Percentiles rank a stretch among this genome's conserved stretches.
These are phyloP conservation scores for Boletus fagicola DNA, from an alignment of 768 basidiomycete genomes.

Conservation along the genomic window DNA sequence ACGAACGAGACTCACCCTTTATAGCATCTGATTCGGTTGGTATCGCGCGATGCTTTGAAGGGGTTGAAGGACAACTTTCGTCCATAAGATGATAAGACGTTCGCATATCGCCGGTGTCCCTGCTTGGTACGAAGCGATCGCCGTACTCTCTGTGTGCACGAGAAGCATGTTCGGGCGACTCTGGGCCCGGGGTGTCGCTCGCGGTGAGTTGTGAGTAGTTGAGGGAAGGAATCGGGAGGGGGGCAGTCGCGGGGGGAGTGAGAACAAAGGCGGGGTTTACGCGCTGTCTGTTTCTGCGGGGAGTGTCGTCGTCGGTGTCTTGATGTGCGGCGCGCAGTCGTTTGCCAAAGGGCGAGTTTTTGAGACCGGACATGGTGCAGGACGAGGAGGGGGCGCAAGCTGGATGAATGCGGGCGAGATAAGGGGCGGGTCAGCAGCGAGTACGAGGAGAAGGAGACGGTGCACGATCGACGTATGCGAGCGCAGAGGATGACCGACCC, in stretches of 20 bases:
- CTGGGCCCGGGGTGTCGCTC: conserved; percentile 49
- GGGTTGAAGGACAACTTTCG: conserved; percentile 53
- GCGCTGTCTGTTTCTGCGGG: conserved; percentile 50
- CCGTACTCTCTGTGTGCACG: conserved; percentile 43
- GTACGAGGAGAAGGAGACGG: background rate
- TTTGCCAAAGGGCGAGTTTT: conserved; percentile 84
- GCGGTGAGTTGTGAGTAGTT: conserved; percentile 52
- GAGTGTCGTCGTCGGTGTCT: conserved; percentile 53
- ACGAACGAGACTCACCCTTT: conserved; percentile 50
- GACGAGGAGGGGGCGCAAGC: background rate
- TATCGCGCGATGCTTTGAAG: conserved; percentile 60
- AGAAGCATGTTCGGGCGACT: conserved; percentile 35
- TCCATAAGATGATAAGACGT: conserved; percentile 62
- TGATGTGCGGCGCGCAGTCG: conserved; percentile 71
- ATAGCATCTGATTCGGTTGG: conserved; percentile 74
- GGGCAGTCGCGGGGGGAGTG: conserved; percentile 30
- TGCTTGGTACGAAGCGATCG: conserved; percentile 63
- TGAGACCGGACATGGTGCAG: conserved; percentile 63
- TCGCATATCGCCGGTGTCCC: conserved; percentile 58
- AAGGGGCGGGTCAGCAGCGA: background rate
- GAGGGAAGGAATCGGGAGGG: conserved; percentile 53
- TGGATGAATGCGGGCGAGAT: background rate
- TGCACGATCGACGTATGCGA: background rate
- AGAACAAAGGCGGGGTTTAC: conserved; percentile 55
- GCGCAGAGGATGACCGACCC: conserved; percentile 15